A percentile compares a stretch with the other conserved stretches of the same genome.
Conservation (phyloP, 139 green algal genomes). For the Volvox africanus region DNA sequence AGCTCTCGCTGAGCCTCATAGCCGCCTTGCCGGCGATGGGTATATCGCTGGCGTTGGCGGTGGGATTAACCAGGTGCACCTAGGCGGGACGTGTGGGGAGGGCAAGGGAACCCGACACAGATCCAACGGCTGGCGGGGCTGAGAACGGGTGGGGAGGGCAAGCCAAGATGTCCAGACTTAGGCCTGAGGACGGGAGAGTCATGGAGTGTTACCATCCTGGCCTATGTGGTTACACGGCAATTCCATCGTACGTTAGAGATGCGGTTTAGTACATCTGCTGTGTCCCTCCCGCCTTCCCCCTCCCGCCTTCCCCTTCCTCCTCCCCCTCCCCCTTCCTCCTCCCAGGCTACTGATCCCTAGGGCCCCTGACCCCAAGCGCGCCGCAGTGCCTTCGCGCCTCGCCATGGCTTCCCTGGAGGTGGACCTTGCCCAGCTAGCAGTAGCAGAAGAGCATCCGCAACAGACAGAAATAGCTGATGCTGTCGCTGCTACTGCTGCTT, state of each 20-base stretch:
- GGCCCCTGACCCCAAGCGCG: slow-evolving; percentile 69
- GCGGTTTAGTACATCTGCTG: no score
- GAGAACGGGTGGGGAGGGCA: not conserved
- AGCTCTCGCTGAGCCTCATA: slow-evolving; percentile 88
- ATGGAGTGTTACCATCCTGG: not conserved
- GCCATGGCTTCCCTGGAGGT: slow-evolving; percentile 75
- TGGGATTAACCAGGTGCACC: slow-evolving; percentile 16
- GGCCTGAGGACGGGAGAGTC: not conserved
- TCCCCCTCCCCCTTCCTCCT: not conserved
- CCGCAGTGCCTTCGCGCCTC: slow-evolving; percentile 77
- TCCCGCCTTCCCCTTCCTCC: not conserved
- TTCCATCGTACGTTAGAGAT: no score
- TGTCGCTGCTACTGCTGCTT: not conserved
- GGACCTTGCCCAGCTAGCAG: slow-evolving; percentile 53
- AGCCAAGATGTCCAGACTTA: not conserved
- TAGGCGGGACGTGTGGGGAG: not conserved
- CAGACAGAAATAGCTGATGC: slow-evolving; percentile 2
- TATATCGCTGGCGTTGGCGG: slow-evolving; percentile 21
- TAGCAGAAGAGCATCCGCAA: slow-evolving; percentile 36
- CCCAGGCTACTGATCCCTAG: slow-evolving; percentile 64
- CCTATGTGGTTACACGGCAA: not conserved
- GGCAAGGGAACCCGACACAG: no score
- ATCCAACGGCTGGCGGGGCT: not conserved
- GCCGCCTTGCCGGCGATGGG: slow-evolving; percentile 60
- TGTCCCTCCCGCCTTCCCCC: not conserved